Evolutionary conservation across 2,329 filamentous ascomycete genomes (phyloP).

Genomic region (Zasmidium citrigriseum): DNA sequence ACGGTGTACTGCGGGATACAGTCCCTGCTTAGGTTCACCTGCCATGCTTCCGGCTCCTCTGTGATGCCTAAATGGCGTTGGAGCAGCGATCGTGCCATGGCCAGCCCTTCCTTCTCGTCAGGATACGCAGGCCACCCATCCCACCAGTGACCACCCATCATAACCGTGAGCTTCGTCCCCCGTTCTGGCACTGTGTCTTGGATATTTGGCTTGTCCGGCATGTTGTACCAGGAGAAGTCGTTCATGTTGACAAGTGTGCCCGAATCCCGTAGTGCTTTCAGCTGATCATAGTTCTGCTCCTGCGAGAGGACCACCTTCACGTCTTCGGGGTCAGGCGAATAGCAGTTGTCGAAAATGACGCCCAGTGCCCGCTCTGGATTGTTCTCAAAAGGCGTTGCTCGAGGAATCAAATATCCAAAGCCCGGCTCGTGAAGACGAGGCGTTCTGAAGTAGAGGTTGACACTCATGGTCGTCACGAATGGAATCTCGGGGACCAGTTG

Average conservation of each 20-base stretch:
- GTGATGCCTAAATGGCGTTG: constrained; percentile 73
- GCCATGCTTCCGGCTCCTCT: constrained; percentile 60
- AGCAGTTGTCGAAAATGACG: constrained; percentile 85
- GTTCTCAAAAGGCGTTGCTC: constrained; percentile 65
- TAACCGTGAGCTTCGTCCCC: constrained; percentile 84
- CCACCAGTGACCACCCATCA: constrained; percentile 95
- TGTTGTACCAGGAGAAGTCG: constrained; percentile 37
- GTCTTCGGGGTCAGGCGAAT: constrained; percentile 31
- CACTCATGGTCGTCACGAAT: constrained; percentile 76
- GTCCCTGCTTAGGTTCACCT: constrained; percentile 63
- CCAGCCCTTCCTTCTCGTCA: constrained; percentile 63
- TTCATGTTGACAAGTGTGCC: constrained; percentile 34
- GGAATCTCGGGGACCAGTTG: constrained; percentile 60
- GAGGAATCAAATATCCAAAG: constrained; percentile 91
- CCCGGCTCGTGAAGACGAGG: constrained; percentile 67
- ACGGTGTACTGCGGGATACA: constrained; percentile 91
- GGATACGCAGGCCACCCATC: constrained; percentile 65
- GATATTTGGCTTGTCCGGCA: constrained; percentile 30
- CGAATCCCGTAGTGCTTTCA: constrained; percentile 25
- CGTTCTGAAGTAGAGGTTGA: constrained; percentile 81
- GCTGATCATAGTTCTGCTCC: constrained; percentile 22
- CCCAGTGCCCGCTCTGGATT: constrained; percentile 85
- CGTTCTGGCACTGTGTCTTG: constrained; percentile 47
- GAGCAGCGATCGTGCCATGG: constrained; percentile 70
- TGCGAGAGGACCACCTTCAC: constrained; percentile 27